phyloP scores from a whole-genome alignment of 108 stramenopile species.

The Schizochytrium sp. region DNA sequence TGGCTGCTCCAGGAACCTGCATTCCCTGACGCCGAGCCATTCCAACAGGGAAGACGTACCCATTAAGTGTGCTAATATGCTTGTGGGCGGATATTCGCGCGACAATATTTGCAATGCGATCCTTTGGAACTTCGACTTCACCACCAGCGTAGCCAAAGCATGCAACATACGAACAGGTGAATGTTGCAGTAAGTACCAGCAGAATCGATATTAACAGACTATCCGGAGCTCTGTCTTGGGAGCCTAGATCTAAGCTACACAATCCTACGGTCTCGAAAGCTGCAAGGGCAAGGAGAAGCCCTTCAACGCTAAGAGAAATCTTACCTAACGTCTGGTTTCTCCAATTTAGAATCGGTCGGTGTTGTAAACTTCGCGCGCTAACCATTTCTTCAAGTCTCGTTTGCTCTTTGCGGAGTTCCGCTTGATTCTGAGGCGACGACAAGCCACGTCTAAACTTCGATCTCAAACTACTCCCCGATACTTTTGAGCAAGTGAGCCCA shows the following conservation, averaged over 20 bases:
- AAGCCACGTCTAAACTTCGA: no score
- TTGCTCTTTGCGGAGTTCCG: no score
- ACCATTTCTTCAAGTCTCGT: no score
- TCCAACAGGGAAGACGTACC: no score
- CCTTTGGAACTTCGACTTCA: neutral
- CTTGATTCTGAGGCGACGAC: no score
- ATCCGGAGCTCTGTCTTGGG: neutral
- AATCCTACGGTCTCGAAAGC: neutral
- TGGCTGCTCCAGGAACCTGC: no score
- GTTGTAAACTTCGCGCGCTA: neutral
- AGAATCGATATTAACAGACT: neutral
- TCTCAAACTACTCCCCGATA: no score
- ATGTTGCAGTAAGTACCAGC: neutral
- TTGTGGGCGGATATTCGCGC: no score
- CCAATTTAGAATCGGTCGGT: neutral
- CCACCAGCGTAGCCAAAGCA: conserved; percentile 51
- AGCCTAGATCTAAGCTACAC: neutral
- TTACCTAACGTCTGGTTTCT: neutral
- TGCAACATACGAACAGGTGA: conserved; percentile 22
- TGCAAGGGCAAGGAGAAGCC: neutral
- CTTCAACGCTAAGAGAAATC: neutral
- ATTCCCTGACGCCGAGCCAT: no score
- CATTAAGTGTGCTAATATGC: no score
- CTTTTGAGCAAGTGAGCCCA: no score
- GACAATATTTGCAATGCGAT: neutral